These are phyloP conservation scores for Kwoniella sp. DNA, from an alignment of 768 basidiomycete species.

Conservation along the genomic window DNA sequence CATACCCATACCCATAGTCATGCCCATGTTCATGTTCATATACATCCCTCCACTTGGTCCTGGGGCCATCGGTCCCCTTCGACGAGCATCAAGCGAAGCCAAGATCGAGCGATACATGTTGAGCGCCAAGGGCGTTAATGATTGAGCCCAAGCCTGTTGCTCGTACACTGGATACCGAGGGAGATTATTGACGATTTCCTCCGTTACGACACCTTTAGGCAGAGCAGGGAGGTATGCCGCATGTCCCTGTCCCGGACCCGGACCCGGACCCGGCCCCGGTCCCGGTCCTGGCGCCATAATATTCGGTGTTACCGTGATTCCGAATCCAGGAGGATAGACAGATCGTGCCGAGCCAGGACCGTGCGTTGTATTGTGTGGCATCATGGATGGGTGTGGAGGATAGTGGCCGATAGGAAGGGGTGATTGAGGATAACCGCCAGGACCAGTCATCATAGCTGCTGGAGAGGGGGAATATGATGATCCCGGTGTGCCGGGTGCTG, in stretches of 20 bases:
- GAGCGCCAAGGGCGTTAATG: slow-evolving; percentile 32
- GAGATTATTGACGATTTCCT: slow-evolving; percentile 47
- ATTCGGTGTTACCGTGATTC: too few relatives aligned
- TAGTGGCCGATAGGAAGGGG: background rate
- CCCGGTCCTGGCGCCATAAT: background rate
- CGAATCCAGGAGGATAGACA: background rate
- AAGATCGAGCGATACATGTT: slow-evolving; percentile 40
- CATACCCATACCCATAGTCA: too few relatives aligned
- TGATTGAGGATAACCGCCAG: background rate
- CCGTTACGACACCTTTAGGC: slow-evolving; percentile 44
- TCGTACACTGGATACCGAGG: slow-evolving; percentile 42
- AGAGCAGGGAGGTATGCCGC: slow-evolving; percentile 36
- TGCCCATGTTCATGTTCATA: too few relatives aligned
- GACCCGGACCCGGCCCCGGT: background rate
- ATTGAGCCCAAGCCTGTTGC: slow-evolving; percentile 41
- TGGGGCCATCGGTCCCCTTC: background rate
- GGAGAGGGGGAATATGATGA: slow-evolving; percentile 3
- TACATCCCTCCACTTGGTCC: background rate
- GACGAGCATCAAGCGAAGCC: slow-evolving; percentile 36
- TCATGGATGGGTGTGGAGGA: background rate
- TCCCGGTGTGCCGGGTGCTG: background rate
- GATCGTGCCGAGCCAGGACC: background rate
- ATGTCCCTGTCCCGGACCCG: background rate
- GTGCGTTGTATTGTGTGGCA: background rate
- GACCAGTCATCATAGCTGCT: background rate